Evolutionary conservation across 495 filamentous ascomycete species (phyloP), one percentile per base, ranked within the genome.

Genomic region (Trichoderma virens): DNA sequence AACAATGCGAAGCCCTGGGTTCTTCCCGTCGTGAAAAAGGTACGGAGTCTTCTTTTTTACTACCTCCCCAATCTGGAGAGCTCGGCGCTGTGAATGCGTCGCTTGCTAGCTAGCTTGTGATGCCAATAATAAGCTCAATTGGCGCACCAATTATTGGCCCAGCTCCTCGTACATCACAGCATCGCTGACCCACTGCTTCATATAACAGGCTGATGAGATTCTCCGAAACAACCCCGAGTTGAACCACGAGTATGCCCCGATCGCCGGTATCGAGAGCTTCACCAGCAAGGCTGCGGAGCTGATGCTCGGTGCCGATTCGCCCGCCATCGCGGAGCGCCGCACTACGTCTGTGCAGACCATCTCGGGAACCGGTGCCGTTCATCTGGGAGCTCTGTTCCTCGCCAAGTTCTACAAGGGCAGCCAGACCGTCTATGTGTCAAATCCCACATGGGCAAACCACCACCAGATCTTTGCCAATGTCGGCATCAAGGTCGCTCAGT

Each of bases 231-330:
- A 97, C 73, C 93, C 95, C 66, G 82, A 87, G 60, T 78, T 96
- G 62, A 96, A 99, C 80, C 92, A 98, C 81, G 94, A 99, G 85
- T 99, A 98, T 74, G 90, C 96, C 65, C 93, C 95, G 60, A 99
- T 99, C 73, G 89, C 92, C 64, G 94, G 94, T 66, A 82, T 98
- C 56, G 75, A 86, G 45, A 83, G 85, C 9, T 93, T 96, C 76
- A 97, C 91, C 60, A 82, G 83, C 65, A 93, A 93, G 65, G 91
- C 94, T 3, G 90, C 93, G 73, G 92, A 91, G 76, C 81, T 99
- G 62, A 88, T 97, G 47, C 84, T 98, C 8, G 92, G 93, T 32
- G 77, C 81, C 38, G 84, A 88, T 62, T 92, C 90, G 62, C 87
- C 91, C 5, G 93, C 93, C 25, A 83, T 97, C 68, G 77, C 80